Base-by-base conservation (phyloP, 352 stramenopile genomes). In the Phytophthora syringae region DNA sequence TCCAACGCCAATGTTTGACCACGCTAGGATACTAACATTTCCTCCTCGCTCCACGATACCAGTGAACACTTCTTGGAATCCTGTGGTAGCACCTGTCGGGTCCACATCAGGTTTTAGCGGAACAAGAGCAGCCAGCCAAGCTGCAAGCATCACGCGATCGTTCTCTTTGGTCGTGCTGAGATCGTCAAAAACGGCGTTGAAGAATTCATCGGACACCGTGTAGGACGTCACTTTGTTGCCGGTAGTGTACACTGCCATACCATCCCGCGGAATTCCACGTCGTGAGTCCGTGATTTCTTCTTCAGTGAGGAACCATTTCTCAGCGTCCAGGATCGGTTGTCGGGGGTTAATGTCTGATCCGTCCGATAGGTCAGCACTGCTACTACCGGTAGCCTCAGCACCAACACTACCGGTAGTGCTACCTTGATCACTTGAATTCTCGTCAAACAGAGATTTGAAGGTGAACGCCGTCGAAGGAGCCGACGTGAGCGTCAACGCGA, bases 251-350 rank as follows among this genome's bases (percentile, higher is more conserved):
- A 77, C 52, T 0, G 52, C 43, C 42, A 90, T 53, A 5, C 57
- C 71, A 21, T 75, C 58, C n/a, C 82, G 68, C 6, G 74, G 58
- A n/a, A 82, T 48, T n/a, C 79, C 80, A n/a, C 68, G 66, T 5
- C 80, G 76, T 5, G 78, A 70, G 1, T 30, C 50, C 12, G 69
- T 77, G 42, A 89, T 81, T 58, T 89, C 80, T n/a, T 72, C 47
- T 18, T 74, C 62, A 0, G 57, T 79, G 7, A 89, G 63, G 48
- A 89, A 88, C 80, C 80, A 88, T 21, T 65, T 64, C 15, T 59
- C 36, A 3, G 79, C 56, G 18, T 78, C 66, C 4, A 88, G 67
- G 22, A 71, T 34, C 9, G 79, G 81, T 42, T 90, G 81, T 13
- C 30, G 30, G 32, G 50, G 50, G 10, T 57, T 57, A n/a, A 51